Conservation (phyloP, 306 rosid genomes). For the Gynostemma pentaphyllum region DNA sequence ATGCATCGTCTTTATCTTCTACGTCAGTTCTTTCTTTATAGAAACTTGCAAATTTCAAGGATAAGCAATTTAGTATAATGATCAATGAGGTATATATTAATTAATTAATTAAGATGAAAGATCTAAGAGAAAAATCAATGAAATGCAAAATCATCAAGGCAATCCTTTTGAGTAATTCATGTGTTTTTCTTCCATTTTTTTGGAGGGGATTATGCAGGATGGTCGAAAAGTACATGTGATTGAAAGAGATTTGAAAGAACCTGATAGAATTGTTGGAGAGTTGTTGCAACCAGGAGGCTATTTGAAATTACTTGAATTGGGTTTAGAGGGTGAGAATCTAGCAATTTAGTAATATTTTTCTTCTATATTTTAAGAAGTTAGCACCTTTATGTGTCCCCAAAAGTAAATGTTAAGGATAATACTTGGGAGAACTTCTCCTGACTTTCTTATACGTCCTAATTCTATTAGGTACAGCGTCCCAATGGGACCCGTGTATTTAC, state of each 20-base stretch:
- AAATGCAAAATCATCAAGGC: not conserved
- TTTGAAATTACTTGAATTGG: conserved; percentile 45
- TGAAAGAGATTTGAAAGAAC: conserved; percentile 51
- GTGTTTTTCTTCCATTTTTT: not conserved
- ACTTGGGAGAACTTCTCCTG: too few relatives aligned
- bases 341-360: too few relatives aligned
- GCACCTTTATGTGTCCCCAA: too few relatives aligned
- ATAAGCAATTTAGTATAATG: not conserved
- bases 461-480: too few relatives aligned
- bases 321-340: conserved; percentile 44
- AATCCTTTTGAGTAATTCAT: not conserved
- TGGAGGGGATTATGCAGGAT: conserved; percentile 26
- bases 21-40: too few relatives aligned
- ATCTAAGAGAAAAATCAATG: not conserved
- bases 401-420: too few relatives aligned
- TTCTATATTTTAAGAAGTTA: too few relatives aligned
- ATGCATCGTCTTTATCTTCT: too few relatives aligned
- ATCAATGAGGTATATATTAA: not conserved
- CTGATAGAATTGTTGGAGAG: conserved; percentile 55
- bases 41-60: not conserved
- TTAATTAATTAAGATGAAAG: too few relatives aligned
- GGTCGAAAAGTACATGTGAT: conserved; percentile 44
- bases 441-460: too few relatives aligned
- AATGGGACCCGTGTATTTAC: too few relatives aligned
- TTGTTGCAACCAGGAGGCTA: conserved; percentile 67